Conservation (phyloP, 192 early-diverging fungal genomes). For the Coemansia sp. region DNA sequence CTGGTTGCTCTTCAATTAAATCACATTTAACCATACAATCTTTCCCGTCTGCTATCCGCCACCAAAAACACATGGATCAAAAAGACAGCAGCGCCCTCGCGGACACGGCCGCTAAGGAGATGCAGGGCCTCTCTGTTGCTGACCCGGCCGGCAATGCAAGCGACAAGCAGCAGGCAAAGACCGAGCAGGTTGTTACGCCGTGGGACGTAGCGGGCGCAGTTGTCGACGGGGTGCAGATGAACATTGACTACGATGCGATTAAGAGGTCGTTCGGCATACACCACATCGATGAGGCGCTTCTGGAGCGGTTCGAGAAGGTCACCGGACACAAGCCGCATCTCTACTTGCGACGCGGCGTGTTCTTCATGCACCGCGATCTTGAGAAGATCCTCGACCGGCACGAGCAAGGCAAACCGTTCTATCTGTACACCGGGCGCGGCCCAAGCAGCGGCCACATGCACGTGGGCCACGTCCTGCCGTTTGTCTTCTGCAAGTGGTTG, state of each 20-base stretch:
- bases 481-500: slow-evolving; percentile 96
- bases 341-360: slow-evolving; percentile 83
- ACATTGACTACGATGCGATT: slow-evolving; percentile 92
- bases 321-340: slow-evolving; percentile 83
- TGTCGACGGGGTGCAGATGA: slow-evolving; percentile 80
- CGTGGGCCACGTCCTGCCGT: slow-evolving; percentile 94
- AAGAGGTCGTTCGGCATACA: slow-evolving; percentile 87
- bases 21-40: neutral
- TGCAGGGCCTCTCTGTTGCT: slow-evolving; percentile 16
- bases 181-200: slow-evolving; percentile 67
- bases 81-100: neutral
- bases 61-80: neutral
- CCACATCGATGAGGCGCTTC: slow-evolving; percentile 69
- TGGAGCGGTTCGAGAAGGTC: slow-evolving; percentile 79
- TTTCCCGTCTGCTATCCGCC: neutral
- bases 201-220: slow-evolving; percentile 93
- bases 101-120: slow-evolving; percentile 10
- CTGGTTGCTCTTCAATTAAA: neutral
- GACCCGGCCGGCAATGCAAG: neutral
- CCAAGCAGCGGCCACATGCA: slow-evolving; percentile 92
- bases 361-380: slow-evolving; percentile 95
- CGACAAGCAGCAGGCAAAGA: neutral
- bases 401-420: slow-evolving; percentile 97
- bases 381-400: slow-evolving; percentile 80
- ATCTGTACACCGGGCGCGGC: slow-evolving; percentile 95